Evolutionary conservation across 179 eudicot genomes (phyloP).

Genomic region (Beta lomatogona): DNA sequence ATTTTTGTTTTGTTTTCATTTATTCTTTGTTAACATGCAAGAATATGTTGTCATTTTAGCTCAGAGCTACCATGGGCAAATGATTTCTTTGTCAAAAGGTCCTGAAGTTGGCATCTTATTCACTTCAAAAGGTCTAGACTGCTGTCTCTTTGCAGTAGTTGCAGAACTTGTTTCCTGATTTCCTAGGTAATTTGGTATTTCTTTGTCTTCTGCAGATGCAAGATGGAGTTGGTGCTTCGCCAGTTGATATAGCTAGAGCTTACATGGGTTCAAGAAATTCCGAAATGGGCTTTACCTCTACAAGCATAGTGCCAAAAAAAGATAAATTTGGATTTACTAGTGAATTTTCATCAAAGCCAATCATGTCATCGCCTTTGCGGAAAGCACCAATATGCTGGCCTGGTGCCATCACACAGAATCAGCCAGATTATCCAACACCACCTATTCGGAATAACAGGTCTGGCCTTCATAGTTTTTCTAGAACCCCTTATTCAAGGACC

Average conservation of each 20-base stretch:
- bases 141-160: constrained; percentile 27
- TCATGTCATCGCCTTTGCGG: constrained; percentile 50
- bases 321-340: constrained; percentile 31
- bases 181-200: neutral
- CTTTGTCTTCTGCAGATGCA: constrained; percentile 44
- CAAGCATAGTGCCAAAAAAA: constrained; percentile 30
- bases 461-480: constrained; percentile 51
- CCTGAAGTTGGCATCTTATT: constrained; percentile 36
- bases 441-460: constrained; percentile 53
- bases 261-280: constrained; percentile 76
- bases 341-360: constrained; percentile 43
- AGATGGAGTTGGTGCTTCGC: constrained; percentile 68
- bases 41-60: constrained; percentile 31
- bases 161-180: constrained; percentile 6
- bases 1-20: neutral
- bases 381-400: constrained; percentile 83
- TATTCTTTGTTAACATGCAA: constrained; percentile 26
- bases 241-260: constrained; percentile 87
- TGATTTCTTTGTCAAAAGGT: constrained; percentile 30
- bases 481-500: constrained; percentile 84
- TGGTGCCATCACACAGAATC: constrained; percentile 65
- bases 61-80: constrained; percentile 29
- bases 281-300: constrained; percentile 44
- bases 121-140: constrained; percentile 31
- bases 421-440: constrained; percentile 62